These are phyloP conservation scores for Penicillium vulpinum DNA, from an alignment of 2,329 filamentous ascomycete genomes.

Conservation along the genomic window DNA sequence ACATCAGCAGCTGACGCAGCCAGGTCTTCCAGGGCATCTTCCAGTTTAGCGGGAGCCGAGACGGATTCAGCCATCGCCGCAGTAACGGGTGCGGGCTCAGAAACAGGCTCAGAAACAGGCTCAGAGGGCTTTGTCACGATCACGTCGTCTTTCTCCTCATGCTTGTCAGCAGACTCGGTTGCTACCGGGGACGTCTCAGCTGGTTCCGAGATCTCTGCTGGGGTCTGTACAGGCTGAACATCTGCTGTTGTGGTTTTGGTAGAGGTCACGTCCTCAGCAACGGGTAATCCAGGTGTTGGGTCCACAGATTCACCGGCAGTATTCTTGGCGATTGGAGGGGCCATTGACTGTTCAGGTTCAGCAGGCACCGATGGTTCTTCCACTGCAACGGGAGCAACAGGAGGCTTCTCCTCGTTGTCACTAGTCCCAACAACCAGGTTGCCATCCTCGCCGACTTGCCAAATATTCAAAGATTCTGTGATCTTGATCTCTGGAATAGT, in stretches of 20 bases:
- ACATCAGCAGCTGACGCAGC: slow-evolving; percentile 29
- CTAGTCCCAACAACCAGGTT: slow-evolving; percentile 32
- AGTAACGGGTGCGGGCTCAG: not conserved
- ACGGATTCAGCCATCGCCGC: slow-evolving; percentile 7
- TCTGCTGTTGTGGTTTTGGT: slow-evolving; percentile 1
- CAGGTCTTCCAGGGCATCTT: slow-evolving; percentile 25
- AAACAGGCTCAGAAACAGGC: not conserved
- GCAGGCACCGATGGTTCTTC: slow-evolving; percentile 6
- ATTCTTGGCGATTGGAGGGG: slow-evolving; percentile 36
- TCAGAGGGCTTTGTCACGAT: not conserved
- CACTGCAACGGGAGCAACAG: slow-evolving; percentile 7
- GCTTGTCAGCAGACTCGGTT: not conserved
- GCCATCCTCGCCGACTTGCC: slow-evolving; percentile 39
- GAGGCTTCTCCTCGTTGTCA: slow-evolving; percentile 16
- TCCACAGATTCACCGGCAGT: slow-evolving; percentile 37
- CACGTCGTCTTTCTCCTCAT: not conserved
- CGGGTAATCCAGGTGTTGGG: slow-evolving; percentile 21
- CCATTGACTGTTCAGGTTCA: slow-evolving; percentile 26
- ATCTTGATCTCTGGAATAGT: slow-evolving; percentile 41
- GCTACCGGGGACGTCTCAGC: not conserved
- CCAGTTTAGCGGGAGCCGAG: slow-evolving; percentile 13
- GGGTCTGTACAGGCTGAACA: slow-evolving; percentile 2
- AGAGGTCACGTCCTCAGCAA: slow-evolving; percentile 7
- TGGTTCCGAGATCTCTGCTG: not conserved
- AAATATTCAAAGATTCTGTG: slow-evolving; percentile 44